These are phyloP conservation scores for Umbilicus rupestris DNA, from an alignment of 164 flowering plant genomes.

Conservation along the genomic window DNA sequence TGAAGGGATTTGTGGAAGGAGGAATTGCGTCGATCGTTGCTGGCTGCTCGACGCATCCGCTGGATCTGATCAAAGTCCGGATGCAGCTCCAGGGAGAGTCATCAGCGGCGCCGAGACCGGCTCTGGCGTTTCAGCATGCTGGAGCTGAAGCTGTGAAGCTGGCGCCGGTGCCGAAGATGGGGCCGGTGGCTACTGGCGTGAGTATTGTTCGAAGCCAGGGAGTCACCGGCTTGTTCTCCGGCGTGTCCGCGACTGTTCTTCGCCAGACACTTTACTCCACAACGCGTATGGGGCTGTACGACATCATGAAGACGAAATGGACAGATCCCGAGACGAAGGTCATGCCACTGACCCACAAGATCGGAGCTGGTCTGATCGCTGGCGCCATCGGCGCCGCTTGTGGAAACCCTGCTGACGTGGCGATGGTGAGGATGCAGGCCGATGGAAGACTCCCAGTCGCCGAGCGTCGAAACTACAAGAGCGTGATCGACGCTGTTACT, in stretches of 20 bases:
- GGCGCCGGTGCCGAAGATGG: conserved; percentile 28
- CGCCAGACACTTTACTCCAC: conserved; percentile 83
- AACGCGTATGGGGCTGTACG: conserved; percentile 88
- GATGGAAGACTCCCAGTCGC: conserved; percentile 73
- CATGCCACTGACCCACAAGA: conserved; percentile 50
- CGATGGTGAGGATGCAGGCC: conserved; percentile 96
- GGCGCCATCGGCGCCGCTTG: conserved; percentile 82
- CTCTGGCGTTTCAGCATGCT: conserved; percentile 30
- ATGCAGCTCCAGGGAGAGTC: conserved; percentile 62
- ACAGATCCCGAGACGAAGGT: conserved; percentile 44
- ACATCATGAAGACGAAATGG: conserved; percentile 60
- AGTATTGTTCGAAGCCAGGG: conserved; percentile 59
- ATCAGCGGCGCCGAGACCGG: conserved; percentile 21
- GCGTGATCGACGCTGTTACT: conserved; percentile 63
- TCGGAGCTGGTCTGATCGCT: conserved; percentile 62
- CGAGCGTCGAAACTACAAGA: conserved; percentile 70
- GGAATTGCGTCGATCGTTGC: conserved; percentile 54
- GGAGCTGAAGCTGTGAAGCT: neutral
- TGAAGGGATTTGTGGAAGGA: conserved; percentile 55
- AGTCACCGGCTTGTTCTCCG: conserved; percentile 54
- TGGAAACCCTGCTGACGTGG: conserved; percentile 91
- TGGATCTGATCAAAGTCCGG: conserved; percentile 51
- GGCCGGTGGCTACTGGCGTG: conserved; percentile 46
- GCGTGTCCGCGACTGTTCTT: conserved; percentile 85
- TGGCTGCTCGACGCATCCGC: conserved; percentile 51